Conservation (phyloP, 192 early-diverging fungal genomes). For the Backusella mclennaniae region DNA sequence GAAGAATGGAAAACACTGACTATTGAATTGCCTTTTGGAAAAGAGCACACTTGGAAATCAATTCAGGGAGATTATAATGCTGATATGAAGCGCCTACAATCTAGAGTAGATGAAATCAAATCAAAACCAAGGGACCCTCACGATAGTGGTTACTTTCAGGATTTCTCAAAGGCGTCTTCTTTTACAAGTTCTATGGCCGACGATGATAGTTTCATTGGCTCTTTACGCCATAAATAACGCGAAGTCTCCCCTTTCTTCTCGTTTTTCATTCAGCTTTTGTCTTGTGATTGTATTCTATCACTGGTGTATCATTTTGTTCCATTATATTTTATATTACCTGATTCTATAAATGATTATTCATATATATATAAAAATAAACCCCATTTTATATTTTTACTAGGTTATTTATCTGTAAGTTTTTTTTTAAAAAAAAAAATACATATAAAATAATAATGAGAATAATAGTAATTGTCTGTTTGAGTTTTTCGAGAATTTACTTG, state of each 20-base stretch:
- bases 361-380: neutral
- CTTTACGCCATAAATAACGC: neutral
- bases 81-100: neutral
- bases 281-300: neutral
- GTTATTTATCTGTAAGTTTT: no score
- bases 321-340: neutral
- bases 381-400: neutral
- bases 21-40: constrained; percentile 13
- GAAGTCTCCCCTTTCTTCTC: neutral
- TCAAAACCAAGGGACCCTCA: neutral
- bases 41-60: neutral
- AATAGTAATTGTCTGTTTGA: no score
- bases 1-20: constrained; percentile 30
- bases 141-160: constrained; percentile 6
- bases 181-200: neutral
- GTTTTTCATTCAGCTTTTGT: neutral
- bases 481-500: no score
- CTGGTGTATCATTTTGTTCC: neutral
- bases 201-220: neutral
- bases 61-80: neutral
- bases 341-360: neutral
- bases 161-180: neutral
- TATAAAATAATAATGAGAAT: no score
- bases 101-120: neutral
- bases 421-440: no score